Conservation (phyloP, 306 rosid species). For the Gleditsia sinensis region DNA sequence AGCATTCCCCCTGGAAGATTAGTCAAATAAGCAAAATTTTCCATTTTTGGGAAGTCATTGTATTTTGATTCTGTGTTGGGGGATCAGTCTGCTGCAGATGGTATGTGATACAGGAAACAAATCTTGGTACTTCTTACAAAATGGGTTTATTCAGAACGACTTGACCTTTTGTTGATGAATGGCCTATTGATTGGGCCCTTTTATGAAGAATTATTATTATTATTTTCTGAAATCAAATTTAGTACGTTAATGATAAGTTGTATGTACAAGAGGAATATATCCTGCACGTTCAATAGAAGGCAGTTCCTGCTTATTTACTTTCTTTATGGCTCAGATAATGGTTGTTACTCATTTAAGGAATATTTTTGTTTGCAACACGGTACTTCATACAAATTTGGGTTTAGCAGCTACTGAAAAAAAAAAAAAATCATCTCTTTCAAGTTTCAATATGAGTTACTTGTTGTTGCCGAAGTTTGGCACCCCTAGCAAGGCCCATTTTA, state of each 20-base stretch:
- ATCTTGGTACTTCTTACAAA: constrained; percentile 25
- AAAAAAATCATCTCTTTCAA: too few relatives aligned
- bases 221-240: constrained; percentile 20
- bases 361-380: neutral
- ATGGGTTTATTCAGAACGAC: constrained; percentile 34
- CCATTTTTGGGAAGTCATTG: neutral
- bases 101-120: constrained; percentile 44
- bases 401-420: neutral
- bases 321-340: neutral
- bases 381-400: neutral
- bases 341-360: constrained; percentile 4
- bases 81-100: constrained; percentile 38
- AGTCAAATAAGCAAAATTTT: neutral
- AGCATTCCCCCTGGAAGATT: constrained; percentile 18
- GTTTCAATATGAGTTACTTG: too few relatives aligned
- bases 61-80: neutral
- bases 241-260: neutral
- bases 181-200: constrained; percentile 20
- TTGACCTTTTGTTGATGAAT: constrained; percentile 34
- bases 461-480: too few relatives aligned
- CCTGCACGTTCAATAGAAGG: too few relatives aligned
- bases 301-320: constrained; percentile 4
- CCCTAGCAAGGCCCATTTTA: too few relatives aligned
- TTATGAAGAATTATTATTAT: neutral
- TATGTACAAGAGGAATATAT: constrained; percentile 32